phyloP scores from a whole-genome alignment of 73 alveolate genomes.

The Breviolum minutum region DNA sequence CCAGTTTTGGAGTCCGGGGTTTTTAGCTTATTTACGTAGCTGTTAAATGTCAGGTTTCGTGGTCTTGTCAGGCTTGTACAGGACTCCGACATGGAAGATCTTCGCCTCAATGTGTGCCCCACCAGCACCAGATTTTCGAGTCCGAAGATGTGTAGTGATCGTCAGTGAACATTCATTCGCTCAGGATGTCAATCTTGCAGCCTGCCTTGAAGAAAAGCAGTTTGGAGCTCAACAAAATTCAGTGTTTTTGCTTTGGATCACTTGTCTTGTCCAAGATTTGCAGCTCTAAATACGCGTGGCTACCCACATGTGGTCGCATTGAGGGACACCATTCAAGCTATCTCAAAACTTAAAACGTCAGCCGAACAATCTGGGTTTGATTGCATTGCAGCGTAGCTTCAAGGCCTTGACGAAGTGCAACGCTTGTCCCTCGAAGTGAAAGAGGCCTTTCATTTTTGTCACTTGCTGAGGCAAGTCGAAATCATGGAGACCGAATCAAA shows the following conservation, averaged over 20 bases:
- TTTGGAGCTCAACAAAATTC: neutral
- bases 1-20: too few species aligned
- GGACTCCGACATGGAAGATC: constrained; percentile 35
- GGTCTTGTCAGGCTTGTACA: neutral
- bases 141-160: too few species aligned
- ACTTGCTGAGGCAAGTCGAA: neutral
- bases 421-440: constrained; percentile 45
- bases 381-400: neutral
- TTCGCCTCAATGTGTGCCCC: neutral
- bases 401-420: constrained; percentile 67
- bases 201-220: constrained; percentile 65
- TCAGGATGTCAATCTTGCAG: constrained; percentile 62
- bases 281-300: neutral
- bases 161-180: neutral
- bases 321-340: neutral
- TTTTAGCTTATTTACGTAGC: neutral
- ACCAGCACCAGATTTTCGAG: neutral
- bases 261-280: neutral
- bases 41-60: neutral
- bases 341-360: neutral
- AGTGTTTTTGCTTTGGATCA: neutral
- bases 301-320: neutral
- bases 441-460: neutral
- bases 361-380: neutral
- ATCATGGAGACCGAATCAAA: neutral